Evolutionary conservation across 1,284 basidiomycete genomes (phyloP).

Genomic region (Uromyces viciae-fabae): DNA sequence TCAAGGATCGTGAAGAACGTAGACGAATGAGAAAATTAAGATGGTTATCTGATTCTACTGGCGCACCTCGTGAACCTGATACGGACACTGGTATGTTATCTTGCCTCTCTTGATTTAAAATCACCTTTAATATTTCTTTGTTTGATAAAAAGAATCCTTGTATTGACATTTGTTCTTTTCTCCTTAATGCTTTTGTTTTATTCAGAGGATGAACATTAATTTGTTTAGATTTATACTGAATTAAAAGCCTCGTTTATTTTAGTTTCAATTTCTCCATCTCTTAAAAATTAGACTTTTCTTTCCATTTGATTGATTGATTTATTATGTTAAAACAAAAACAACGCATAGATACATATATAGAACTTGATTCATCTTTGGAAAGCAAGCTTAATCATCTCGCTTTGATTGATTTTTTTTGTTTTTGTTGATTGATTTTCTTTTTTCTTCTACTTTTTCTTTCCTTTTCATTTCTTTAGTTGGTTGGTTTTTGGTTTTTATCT

Average conservation of each 20-base stretch:
- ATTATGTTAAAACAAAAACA: too few species aligned
- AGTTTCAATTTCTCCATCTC: too few species aligned
- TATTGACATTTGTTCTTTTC: not conserved
- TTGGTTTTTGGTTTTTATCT: not conserved
- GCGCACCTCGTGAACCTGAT: slow-evolving; percentile 61
- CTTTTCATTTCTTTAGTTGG: not conserved
- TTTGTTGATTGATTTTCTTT: not conserved
- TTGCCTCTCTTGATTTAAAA: too few species aligned
- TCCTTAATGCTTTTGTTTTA: not conserved
- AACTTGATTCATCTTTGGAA: too few species aligned
- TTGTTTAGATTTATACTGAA: not conserved
- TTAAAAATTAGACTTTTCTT: not conserved
- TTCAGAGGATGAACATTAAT: slow-evolving; percentile 23
- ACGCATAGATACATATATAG: too few species aligned
- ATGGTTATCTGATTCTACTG: slow-evolving; percentile 69
- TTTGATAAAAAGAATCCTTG: too few species aligned
- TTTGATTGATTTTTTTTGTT: not conserved
- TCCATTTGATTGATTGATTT: not conserved
- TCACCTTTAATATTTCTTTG: not conserved
- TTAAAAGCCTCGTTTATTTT: not conserved
- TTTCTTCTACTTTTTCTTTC: not conserved
- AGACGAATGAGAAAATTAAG: slow-evolving; percentile 71
- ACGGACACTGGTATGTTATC: slow-evolving; percentile 50
- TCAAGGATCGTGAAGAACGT: slow-evolving; percentile 75
- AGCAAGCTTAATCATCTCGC: too few species aligned